phyloP scores from a whole-genome alignment of 2,329 filamentous ascomycete genomes.

The Calonectria honghensis region DNA sequence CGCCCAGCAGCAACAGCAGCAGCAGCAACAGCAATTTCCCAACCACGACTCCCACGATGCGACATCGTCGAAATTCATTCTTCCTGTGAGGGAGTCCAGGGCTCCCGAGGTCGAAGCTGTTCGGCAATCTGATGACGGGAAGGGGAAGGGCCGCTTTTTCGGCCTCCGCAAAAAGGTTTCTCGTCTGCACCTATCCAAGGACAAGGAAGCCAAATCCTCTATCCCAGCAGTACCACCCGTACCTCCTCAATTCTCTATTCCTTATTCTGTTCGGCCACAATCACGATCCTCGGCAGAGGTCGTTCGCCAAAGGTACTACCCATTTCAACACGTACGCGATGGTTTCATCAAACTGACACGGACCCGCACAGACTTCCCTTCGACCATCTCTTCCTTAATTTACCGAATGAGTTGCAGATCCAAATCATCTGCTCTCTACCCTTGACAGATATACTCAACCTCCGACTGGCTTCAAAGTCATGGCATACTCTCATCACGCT shows the following conservation, averaged over 20 bases:
- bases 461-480: slow-evolving; percentile 74
- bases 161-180: slow-evolving; percentile 63
- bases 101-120: slow-evolving; percentile 56
- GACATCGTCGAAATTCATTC: slow-evolving; percentile 67
- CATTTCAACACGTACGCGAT: slow-evolving; percentile 26
- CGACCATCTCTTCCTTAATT: slow-evolving; percentile 73
- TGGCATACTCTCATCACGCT: slow-evolving; percentile 76
- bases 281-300: slow-evolving; percentile 54
- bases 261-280: slow-evolving; percentile 21
- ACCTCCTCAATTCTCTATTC: slow-evolving; percentile 24
- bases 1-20: slow-evolving; percentile 69
- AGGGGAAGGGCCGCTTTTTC: slow-evolving; percentile 66
- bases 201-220: slow-evolving; percentile 40
- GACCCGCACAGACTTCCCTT: slow-evolving; percentile 65
- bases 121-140: slow-evolving; percentile 60
- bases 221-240: slow-evolving; percentile 33
- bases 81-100: slow-evolving; percentile 68
- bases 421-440: slow-evolving; percentile 77
- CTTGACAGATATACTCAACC: slow-evolving; percentile 75
- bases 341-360: slow-evolving; percentile 47
- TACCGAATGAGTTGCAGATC: slow-evolving; percentile 78
- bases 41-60: slow-evolving; percentile 47
- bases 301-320: slow-evolving; percentile 58
- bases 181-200: slow-evolving; percentile 59
- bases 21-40: slow-evolving; percentile 55